phyloP scores from a whole-genome alignment of 139 green algal genomes.

The Trebouxia sp. region DNA sequence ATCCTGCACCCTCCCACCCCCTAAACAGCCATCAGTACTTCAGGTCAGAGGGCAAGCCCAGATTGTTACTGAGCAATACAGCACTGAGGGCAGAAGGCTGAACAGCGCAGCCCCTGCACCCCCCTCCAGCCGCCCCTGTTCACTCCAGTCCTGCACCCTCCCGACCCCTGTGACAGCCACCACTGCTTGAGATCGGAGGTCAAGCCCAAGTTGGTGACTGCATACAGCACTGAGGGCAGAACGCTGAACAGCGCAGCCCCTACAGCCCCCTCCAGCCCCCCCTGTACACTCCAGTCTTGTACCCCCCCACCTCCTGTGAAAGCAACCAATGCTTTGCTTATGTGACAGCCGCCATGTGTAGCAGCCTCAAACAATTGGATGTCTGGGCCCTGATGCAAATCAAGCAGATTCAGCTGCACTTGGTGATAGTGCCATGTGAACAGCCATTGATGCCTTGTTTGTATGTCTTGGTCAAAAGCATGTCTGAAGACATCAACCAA shows the following conservation, averaged over 20 bases:
- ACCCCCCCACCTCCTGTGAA: background rate
- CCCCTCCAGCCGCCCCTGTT: slow-evolving; percentile 60
- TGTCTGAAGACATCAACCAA: too few relatives aligned
- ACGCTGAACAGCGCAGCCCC: slow-evolving; percentile 54
- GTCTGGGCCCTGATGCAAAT: too few relatives aligned
- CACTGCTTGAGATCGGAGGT: too few relatives aligned
- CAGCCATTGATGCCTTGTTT: too few relatives aligned
- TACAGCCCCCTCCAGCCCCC: slow-evolving; percentile 50
- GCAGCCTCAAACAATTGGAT: too few relatives aligned
- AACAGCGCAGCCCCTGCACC: slow-evolving; percentile 56
- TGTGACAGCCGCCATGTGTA: too few relatives aligned
- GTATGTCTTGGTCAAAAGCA: too few relatives aligned
- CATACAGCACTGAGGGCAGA: slow-evolving; percentile 67
- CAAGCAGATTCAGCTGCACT: too few relatives aligned
- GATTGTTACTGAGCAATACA: slow-evolving; percentile 74
- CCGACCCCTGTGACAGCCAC: too few relatives aligned
- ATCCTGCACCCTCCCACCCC: background rate
- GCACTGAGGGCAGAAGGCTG: slow-evolving; percentile 53
- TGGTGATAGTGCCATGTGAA: too few relatives aligned
- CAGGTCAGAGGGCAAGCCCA: too few relatives aligned
- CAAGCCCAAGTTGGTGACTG: slow-evolving; percentile 48
- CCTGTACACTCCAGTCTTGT: slow-evolving; percentile 45
- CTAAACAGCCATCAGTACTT: slow-evolving; percentile 62
- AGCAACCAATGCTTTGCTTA: too few relatives aligned
- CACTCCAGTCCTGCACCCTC: background rate